Base-by-base conservation (phyloP, 352 stramenopile genomes). In the Thraustochytrium sp. region DNA sequence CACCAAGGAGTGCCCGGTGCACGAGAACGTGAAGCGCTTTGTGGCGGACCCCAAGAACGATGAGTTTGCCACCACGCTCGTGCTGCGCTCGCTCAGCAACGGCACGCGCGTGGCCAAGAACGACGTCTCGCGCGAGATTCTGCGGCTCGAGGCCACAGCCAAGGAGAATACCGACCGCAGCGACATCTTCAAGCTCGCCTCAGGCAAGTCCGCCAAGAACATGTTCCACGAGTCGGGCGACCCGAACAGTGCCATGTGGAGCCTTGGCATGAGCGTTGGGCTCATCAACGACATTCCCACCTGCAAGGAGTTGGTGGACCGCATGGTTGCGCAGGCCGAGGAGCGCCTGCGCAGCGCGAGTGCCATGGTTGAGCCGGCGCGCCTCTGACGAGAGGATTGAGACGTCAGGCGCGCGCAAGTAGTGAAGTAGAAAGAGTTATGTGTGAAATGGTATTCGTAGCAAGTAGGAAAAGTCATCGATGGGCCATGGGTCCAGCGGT, bases 51-150 rank as follows among this genome's bases (percentile, higher is more conserved):
- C 68, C 0, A 44, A 44, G 31, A 85, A 51, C 40, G 62, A 82
- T 37, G 86, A 87, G 65, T 31, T 62, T 2, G 78, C 78, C 55
- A 89, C 86, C 16, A 87, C 86, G 18, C 61, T 89, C 4, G 85
- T 89, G 44, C 54, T 89, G 53, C 76, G 86, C 18, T 59, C 64
- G 11, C 44, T 89, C 16, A 62, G 74, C 5, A 89, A 89, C 77
- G 87, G 65, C n/a, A 82, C 63, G 3, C 83, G 86, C 31, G 86
- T 89, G 13, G 77, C 86, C 61, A 85, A 85, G 42, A 89, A 89
- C 59, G 48, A 84, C 13, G 85, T 87, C 0, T 46, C 86, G n/a
- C 44, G 59, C 29, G 64, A 89, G 74, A 86, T 89, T 0, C 74
- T 86, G 44, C 9, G 63, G 42, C 82, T 89, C 54, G 86, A 89